These are phyloP conservation scores for Stentor coeruleus DNA, from an alignment of 73 alveolate genomes.

Conservation along the genomic window DNA sequence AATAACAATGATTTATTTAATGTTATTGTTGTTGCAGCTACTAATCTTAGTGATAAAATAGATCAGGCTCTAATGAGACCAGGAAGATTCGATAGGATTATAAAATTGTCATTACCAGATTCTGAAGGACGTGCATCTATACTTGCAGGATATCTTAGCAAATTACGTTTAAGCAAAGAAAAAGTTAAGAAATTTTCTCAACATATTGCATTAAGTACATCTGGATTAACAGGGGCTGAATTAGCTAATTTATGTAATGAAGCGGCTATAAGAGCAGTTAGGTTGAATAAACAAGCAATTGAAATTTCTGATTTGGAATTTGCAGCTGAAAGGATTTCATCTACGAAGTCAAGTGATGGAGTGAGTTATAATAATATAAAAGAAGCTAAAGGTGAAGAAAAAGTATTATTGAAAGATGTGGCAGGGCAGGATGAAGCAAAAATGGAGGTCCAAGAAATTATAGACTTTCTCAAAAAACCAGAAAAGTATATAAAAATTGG, in stretches of 20 bases:
- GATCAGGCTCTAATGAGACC: constrained; percentile 73
- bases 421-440: constrained; percentile 97
- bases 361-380: constrained; percentile 55
- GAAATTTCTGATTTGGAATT: constrained; percentile 56
- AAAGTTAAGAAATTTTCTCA: constrained; percentile 51
- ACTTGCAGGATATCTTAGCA: constrained; percentile 70
- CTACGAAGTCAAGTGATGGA: no score
- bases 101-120: constrained; percentile 64
- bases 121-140: constrained; percentile 90
- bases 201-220: constrained; percentile 40
- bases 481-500: constrained; percentile 82
- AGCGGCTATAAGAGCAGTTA: constrained; percentile 96
- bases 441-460: constrained; percentile 77
- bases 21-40: constrained; percentile 93
- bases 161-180: constrained; percentile 38
- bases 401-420: constrained; percentile 62
- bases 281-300: constrained; percentile 61
- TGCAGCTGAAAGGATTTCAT: constrained; percentile 83
- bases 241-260: constrained; percentile 96
- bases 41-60: constrained; percentile 90
- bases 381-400: constrained; percentile 47
- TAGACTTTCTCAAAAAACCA: constrained; percentile 81
- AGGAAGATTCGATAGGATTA: constrained; percentile 73
- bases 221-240: constrained; percentile 98
- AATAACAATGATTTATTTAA: constrained; percentile 84